Evolutionary conservation across 345 rosid genomes (phyloP).

Genomic region (rapeseed (Brassica napus)): DNA sequence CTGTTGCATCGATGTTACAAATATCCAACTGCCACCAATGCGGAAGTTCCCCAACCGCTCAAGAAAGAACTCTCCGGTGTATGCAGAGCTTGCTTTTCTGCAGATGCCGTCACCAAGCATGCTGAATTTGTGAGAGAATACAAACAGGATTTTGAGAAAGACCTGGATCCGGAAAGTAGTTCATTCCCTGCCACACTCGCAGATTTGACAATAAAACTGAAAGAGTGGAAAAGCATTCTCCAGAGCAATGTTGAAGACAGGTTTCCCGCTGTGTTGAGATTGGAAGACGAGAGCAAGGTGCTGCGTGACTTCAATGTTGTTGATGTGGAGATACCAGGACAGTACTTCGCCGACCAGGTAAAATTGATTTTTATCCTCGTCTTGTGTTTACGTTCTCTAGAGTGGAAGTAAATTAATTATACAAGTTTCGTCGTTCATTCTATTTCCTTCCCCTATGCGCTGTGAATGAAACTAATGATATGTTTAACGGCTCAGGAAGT

Average conservation of each 20-base stretch:
- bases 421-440: neutral
- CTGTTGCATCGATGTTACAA: conserved; percentile 97
- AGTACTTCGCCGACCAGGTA: conserved; percentile 96
- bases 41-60: conserved; percentile 97
- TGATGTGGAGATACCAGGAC: conserved; percentile 99
- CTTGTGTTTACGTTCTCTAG: neutral
- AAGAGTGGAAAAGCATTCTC: conserved; percentile 95
- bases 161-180: conserved; percentile 95
- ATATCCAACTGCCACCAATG: conserved; percentile 94
- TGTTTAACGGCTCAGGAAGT: conserved; percentile 62
- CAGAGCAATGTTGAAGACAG: conserved; percentile 98
- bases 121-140: conserved; percentile 97
- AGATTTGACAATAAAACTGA: conserved; percentile 80
- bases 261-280: conserved; percentile 89
- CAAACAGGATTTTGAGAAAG: conserved; percentile 95
- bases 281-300: conserved; percentile 95
- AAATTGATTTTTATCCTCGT: neutral
- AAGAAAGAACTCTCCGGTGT: conserved; percentile 99
- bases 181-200: conserved; percentile 88
- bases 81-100: conserved; percentile 98
- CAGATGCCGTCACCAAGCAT: conserved; percentile 95
- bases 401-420: neutral
- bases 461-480: conserved; percentile 22
- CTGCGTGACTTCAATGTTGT: conserved; percentile 91
- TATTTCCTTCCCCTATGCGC: neutral